Conservation (phyloP, 805 yeast species). For the Suhomyces sp. region DNA sequence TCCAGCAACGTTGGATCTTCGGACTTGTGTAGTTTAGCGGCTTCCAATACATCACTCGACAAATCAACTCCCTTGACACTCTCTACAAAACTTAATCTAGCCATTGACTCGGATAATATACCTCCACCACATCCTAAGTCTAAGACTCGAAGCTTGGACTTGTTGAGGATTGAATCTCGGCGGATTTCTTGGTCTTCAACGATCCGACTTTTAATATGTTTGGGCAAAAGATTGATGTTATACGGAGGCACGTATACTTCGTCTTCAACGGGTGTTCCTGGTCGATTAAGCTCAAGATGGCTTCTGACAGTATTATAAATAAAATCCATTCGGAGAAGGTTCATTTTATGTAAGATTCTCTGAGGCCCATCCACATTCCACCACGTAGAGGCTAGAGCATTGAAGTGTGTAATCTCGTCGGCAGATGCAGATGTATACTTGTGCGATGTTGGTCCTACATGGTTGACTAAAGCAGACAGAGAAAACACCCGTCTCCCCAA, state of each 20-base stretch:
- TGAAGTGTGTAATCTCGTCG: constrained; percentile 78
- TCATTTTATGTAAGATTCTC: constrained; percentile 92
- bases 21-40: constrained; percentile 67
- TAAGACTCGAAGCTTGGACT: constrained; percentile 50
- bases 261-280: constrained; percentile 30
- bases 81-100: constrained; percentile 62
- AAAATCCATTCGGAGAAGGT: constrained; percentile 83
- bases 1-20: constrained; percentile 60
- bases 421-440: constrained; percentile 42
- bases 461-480: not conserved
- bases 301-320: constrained; percentile 57
- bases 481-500: constrained; percentile 13
- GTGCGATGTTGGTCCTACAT: constrained; percentile 2
- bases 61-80: constrained; percentile 81
- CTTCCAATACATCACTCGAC: constrained; percentile 75
- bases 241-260: constrained; percentile 76
- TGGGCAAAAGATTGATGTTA: constrained; percentile 64
- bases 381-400: constrained; percentile 90
- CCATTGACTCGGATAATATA: constrained; percentile 79
- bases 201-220: constrained; percentile 46
- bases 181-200: constrained; percentile 48
- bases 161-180: constrained; percentile 33
- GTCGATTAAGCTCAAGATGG: constrained; percentile 41
- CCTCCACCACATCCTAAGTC: constrained; percentile 99
- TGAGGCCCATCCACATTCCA: constrained; percentile 96